phyloP scores from a whole-genome alignment of 257 asterid species.

The Solanum okadae region DNA sequence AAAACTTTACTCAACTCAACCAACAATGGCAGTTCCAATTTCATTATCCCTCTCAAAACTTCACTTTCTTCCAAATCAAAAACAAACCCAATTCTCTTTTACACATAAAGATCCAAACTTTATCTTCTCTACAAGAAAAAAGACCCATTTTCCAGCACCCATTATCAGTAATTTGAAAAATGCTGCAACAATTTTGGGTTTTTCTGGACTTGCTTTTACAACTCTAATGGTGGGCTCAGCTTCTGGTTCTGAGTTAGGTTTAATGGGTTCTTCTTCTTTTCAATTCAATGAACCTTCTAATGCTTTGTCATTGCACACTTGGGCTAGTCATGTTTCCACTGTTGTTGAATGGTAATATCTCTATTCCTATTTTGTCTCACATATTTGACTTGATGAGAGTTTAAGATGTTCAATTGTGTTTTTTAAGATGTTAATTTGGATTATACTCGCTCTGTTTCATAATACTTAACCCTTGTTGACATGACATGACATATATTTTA shows the following conservation, averaged over 20 bases:
- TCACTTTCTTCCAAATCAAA: slow-evolving; percentile 11
- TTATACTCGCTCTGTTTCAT: neutral
- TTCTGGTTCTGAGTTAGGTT: slow-evolving; percentile 38
- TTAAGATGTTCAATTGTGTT: neutral
- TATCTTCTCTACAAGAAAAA: slow-evolving; percentile 8
- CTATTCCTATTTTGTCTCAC: neutral
- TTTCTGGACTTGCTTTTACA: slow-evolving; percentile 49
- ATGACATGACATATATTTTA: neutral
- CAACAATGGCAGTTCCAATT: slow-evolving; percentile 23
- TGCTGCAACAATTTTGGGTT: slow-evolving; percentile 32
- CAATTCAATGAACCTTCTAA: slow-evolving; percentile 65
- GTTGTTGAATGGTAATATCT: slow-evolving; percentile 78
- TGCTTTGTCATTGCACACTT: slow-evolving; percentile 93
- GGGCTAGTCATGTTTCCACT: slow-evolving; percentile 93
- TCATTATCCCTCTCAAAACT: slow-evolving; percentile 16
- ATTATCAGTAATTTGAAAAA: slow-evolving; percentile 5
- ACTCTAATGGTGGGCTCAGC: slow-evolving; percentile 41
- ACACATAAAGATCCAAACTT: slow-evolving; percentile 6
- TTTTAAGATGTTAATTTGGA: too few relatives aligned
- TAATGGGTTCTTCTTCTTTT: slow-evolving; percentile 16
- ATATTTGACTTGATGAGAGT: neutral
- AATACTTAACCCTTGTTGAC: too few relatives aligned
- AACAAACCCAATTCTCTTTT: neutral
- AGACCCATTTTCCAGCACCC: slow-evolving; percentile 7
- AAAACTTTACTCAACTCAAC: neutral